These are phyloP conservation scores for Amphichorda felina DNA, from an alignment of 2,329 filamentous ascomycete species.

Conservation along the genomic window DNA sequence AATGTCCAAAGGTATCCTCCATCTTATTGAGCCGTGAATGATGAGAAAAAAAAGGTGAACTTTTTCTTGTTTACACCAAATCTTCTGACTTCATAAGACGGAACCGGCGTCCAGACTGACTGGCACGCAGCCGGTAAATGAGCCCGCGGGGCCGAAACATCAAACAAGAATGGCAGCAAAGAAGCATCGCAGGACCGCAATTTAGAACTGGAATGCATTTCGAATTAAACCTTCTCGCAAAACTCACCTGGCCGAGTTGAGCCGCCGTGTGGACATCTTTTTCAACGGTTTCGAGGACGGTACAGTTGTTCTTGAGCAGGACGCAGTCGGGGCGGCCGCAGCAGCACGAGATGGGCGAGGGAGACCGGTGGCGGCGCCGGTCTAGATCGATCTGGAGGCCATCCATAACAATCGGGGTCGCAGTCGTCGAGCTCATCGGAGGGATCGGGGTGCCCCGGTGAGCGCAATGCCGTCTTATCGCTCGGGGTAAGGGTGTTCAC, in stretches of 20 bases:
- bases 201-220: too few relatives aligned
- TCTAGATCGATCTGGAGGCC: constrained; percentile 9
- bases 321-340: constrained; percentile 73
- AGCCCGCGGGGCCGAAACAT: not conserved
- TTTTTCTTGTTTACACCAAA: not conserved
- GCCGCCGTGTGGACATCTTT: constrained; percentile 80
- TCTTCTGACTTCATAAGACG: not conserved
- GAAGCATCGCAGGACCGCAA: too few relatives aligned
- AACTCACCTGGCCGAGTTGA: constrained; percentile 79
- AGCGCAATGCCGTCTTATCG: not conserved
- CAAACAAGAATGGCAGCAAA: not conserved
- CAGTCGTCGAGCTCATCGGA: not conserved
- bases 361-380: constrained; percentile 8
- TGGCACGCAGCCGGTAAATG: constrained; percentile 4
- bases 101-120: not conserved
- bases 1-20: constrained; percentile 11
- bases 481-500: not conserved
- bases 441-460: not conserved
- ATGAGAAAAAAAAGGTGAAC: not conserved
- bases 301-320: constrained; percentile 70
- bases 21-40: constrained; percentile 1
- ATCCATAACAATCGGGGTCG: not conserved
- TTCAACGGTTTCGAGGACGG: constrained; percentile 69
- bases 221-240: too few relatives aligned
- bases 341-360: constrained; percentile 54